A percentile compares a stretch with the other conserved stretches of the same genome.
Conservation (phyloP, 345 rosid species). For the Camelina hispida region DNA sequence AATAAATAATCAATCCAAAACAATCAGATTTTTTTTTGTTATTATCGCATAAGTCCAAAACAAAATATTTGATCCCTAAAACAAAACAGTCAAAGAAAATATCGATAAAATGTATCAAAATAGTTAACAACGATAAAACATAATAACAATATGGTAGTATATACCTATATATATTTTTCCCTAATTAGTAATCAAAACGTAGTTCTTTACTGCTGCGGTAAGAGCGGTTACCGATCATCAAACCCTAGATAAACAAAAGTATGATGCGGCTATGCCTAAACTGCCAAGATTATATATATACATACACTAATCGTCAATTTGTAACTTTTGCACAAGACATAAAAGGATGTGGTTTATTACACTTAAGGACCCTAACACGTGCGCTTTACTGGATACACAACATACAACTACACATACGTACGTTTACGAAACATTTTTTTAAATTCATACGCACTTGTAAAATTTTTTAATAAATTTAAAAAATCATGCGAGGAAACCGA, state of each 20-base stretch:
- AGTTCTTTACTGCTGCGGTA: neutral
- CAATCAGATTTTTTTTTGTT: too few relatives aligned
- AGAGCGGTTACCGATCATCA: neutral
- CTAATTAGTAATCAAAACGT: too few relatives aligned
- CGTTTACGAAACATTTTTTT: neutral
- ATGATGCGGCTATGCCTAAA: neutral
- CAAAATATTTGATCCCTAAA: neutral
- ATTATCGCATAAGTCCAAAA: too few relatives aligned
- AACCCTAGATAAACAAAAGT: neutral
- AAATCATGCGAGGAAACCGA: slow-evolving; percentile 18
- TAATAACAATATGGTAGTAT: neutral
- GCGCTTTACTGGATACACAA: slow-evolving; percentile 4
- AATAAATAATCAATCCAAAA: too few relatives aligned
- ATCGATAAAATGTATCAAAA: neutral
- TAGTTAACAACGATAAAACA: neutral
- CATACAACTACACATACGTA: slow-evolving; percentile 4
- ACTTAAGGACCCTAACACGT: slow-evolving; percentile 3
- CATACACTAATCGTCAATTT: neutral
- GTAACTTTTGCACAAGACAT: neutral
- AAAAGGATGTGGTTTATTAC: neutral
- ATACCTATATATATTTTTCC: too few relatives aligned
- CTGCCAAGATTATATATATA: neutral
- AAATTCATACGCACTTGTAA: neutral
- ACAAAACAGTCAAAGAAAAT: neutral
- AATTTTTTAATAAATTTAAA: neutral